Conservation (phyloP, 345 rosid species). For the Eucalyptus curtisii region DNA sequence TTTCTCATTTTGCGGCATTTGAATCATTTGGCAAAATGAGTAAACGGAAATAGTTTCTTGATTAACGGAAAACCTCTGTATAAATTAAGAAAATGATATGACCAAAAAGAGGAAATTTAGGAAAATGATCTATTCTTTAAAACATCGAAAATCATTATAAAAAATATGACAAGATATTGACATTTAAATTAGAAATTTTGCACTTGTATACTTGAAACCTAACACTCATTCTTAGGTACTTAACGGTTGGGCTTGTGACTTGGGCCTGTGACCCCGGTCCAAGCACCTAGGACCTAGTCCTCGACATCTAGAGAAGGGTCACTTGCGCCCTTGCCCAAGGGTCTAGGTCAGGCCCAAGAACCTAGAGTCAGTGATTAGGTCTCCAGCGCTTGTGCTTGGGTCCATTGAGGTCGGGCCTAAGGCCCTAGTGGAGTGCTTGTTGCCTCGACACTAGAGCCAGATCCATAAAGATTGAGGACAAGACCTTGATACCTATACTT, state of each 20-base stretch:
- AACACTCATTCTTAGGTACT: not conserved
- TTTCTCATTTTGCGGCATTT: not conserved
- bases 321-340: not conserved
- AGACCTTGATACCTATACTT: no score
- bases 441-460: no score
- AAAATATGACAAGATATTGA: not conserved
- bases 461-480: no score
- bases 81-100: not conserved
- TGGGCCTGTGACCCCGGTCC: not conserved
- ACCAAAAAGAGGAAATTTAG: no score
- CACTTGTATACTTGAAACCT: accelerated
- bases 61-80: not conserved
- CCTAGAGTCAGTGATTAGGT: no score
- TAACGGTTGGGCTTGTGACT: no score
- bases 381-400: accelerated
- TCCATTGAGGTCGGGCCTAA: not conserved
- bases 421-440: not conserved
- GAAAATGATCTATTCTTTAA: not conserved
- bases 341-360: no score
- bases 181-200: no score
- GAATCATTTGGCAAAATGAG: not conserved
- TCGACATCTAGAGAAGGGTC: accelerated
- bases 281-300: not conserved
- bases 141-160: no score
- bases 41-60: not conserved